phyloP scores from a whole-genome alignment of 495 filamentous ascomycete genomes.

The Annulohypoxylon moriforme region DNA sequence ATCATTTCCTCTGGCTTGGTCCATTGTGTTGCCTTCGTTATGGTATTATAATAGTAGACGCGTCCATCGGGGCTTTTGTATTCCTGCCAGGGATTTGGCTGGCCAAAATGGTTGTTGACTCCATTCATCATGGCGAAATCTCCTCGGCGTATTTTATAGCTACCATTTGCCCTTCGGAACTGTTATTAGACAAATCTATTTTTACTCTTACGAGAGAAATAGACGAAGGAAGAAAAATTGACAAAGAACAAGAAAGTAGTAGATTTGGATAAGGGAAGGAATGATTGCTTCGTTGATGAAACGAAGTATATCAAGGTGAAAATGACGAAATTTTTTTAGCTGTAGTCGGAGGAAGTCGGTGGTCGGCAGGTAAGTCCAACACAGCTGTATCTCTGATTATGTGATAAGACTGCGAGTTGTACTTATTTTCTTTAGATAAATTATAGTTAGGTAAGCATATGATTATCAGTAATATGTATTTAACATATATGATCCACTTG shows the following conservation, averaged over 20 bases:
- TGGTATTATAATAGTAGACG: slow-evolving; percentile 91
- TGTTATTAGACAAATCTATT: not conserved
- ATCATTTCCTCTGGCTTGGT: slow-evolving; percentile 90
- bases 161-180: not conserved
- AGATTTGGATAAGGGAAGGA: not conserved
- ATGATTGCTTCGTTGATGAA: not conserved
- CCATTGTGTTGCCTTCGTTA: slow-evolving; percentile 93
- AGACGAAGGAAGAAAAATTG: not conserved
- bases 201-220: not conserved
- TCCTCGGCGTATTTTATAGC: not conserved
- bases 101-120: slow-evolving; percentile 64
- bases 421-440: not conserved
- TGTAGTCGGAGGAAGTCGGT: not conserved
- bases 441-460: not conserved
- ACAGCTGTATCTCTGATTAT: not conserved
- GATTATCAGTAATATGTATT: not conserved
- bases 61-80: slow-evolving; percentile 85
- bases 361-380: not conserved
- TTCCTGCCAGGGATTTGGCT: slow-evolving; percentile 79
- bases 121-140: slow-evolving; percentile 69
- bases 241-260: not conserved
- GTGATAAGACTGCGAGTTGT: not conserved
- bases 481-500: not conserved
- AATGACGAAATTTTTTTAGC: slow-evolving; percentile 11
- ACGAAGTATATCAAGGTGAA: not conserved